Percentiles rank a stretch among this genome's conserved stretches.
These are phyloP conservation scores for Sodiomyces alkalinus DNA, from an alignment of 2,329 filamentous ascomycete species.

Conservation along the genomic window DNA sequence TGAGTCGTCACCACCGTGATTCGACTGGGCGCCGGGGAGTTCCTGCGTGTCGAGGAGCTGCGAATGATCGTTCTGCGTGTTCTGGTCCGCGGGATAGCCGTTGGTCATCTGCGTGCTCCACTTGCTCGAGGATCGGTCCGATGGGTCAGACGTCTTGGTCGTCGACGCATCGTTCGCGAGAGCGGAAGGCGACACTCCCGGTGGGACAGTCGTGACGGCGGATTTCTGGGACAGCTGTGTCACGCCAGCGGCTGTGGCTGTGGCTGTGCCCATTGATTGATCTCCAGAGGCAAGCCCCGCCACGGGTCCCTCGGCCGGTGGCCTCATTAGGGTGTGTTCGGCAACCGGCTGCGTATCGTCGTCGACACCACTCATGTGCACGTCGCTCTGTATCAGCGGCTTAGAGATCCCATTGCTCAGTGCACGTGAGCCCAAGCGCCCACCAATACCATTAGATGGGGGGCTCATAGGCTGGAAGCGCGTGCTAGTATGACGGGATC, in stretches of 20 bases:
- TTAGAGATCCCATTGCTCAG: constrained; percentile 42
- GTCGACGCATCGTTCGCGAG: constrained; percentile 77
- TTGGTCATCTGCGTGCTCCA: constrained; percentile 62
- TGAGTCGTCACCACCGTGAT: constrained; percentile 23
- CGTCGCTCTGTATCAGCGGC: constrained; percentile 34
- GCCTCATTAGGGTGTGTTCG: constrained; percentile 30
- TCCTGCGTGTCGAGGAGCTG: constrained; percentile 41
- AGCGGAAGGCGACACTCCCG: constrained; percentile 41
- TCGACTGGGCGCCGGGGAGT: constrained; percentile 19
- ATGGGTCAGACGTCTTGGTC: constrained; percentile 73
- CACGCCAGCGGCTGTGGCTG: constrained; percentile 27
- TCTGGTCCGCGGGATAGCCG: constrained; percentile 37
- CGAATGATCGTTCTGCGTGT: constrained; percentile 16
- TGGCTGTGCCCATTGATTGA: constrained; percentile 22
- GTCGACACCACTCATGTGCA: constrained; percentile 45
- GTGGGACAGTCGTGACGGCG: constrained; percentile 39
- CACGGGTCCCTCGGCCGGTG: constrained; percentile 22
- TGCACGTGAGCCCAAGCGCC: constrained; percentile 21
- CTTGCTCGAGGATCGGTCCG: constrained; percentile 44
- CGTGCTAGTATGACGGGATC: constrained; percentile 29
- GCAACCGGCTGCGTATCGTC: constrained; percentile 30
- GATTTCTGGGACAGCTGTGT: constrained; percentile 52
- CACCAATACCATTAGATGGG: constrained; percentile 43
- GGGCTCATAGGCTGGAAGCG: constrained; percentile 41
- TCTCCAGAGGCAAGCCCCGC: constrained; percentile 17